phyloP scores from a whole-genome alignment of 1,284 basidiomycete genomes.

The Moesziomyces parantarcticus region DNA sequence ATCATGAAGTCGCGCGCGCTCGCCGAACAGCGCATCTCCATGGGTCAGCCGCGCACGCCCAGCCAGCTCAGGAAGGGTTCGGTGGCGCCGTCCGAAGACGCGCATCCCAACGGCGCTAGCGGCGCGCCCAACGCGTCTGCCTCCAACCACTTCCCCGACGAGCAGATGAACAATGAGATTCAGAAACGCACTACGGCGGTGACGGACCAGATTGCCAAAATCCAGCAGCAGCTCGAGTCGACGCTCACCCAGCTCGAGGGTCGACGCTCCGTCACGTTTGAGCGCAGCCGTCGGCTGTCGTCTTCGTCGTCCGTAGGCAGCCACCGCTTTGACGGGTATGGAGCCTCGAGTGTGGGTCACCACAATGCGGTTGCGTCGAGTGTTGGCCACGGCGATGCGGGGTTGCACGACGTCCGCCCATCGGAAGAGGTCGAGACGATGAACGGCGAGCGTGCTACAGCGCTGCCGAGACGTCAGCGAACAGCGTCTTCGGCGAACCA shows the following conservation, averaged over 20 bases:
- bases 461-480: slow-evolving; percentile 18
- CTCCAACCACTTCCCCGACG: slow-evolving; percentile 61
- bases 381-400: slow-evolving; percentile 27
- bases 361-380: slow-evolving; percentile 36
- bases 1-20: slow-evolving; percentile 57
- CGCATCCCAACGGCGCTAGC: slow-evolving; percentile 10
- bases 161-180: slow-evolving; percentile 65
- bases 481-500: slow-evolving; percentile 22
- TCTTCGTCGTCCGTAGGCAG: slow-evolving; percentile 42
- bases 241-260: slow-evolving; percentile 61
- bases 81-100: slow-evolving; percentile 8
- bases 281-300: slow-evolving; percentile 37
- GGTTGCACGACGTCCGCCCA: slow-evolving; percentile 1
- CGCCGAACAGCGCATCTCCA: slow-evolving; percentile 60
- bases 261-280: slow-evolving; percentile 50
- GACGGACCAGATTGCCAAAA: slow-evolving; percentile 60
- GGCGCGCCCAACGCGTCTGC: slow-evolving; percentile 15
- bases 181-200: slow-evolving; percentile 58
- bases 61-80: slow-evolving; percentile 21
- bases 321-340: slow-evolving; percentile 38
- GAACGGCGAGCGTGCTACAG: slow-evolving; percentile 13
- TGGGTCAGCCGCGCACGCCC: slow-evolving; percentile 26
- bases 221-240: slow-evolving; percentile 62
- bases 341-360: slow-evolving; percentile 52
- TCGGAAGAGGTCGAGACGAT: slow-evolving; percentile 47